Base-by-base conservation (phyloP, 169 alveolate species). In the Babesia microti region DNA sequence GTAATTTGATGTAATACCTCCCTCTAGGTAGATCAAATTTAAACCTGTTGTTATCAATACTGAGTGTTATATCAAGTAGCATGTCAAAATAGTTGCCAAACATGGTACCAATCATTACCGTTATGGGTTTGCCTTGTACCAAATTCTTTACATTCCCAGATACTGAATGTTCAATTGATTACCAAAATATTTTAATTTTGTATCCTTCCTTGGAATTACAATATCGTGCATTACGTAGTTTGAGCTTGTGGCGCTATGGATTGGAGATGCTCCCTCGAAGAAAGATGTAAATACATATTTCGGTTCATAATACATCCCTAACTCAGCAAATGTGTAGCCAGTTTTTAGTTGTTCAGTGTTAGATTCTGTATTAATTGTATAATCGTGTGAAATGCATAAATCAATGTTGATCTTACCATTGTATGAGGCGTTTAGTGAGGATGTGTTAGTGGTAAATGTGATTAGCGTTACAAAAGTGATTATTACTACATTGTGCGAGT, bases 31-130 rank as follows among this genome's bases (percentile, higher is more conserved):
- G 72, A 22, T 33, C 40, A 49, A 76, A 76, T 18, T 12, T 52
- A 48, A 76, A 76, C 12, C 6, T 19, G 12, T 68, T 58, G 21
- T 29, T 36, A 21, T 39, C 48, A 15, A 7, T 27, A 34, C 75
- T 34, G 18, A 69, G 57, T 17, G 4, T 35, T 35, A 26, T n/a
- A 34, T 66, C 74, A 28, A 53, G 40, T 15, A 76, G 58, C 27
- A 59, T 70, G 52, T 76, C 86, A 48, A 66, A 76, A 24, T 61
- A 28, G 30, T 59, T 46, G 18, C 83, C 79, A 41, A 50, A 58
- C 29, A 55, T 68, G 12, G 86, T 71, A 14, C 86, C 86, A 23
- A 76, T 41, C 23, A 76, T 72, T 17, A 76, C 57, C 18, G 86
- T 59, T 12, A 76, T 33, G n/a, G 86, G 86, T 15, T 76, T 43